A percentile compares a stretch with the other conserved stretches of the same genome.
Conservation (phyloP, 495 filamentous ascomycete species). For the Tuber microsphaerosporum region DNA sequence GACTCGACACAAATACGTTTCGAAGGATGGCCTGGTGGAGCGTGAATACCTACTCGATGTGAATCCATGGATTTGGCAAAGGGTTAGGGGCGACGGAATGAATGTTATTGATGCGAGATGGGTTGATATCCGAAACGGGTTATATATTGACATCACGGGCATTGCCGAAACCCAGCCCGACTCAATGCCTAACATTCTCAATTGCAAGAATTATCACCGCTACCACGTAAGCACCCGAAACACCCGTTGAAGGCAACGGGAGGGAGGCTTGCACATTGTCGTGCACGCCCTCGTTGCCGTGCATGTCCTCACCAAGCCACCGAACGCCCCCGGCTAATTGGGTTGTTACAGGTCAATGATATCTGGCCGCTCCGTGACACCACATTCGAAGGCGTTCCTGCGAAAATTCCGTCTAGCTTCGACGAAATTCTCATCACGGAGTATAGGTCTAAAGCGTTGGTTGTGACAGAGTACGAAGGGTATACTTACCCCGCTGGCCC, state of each 20-base stretch:
- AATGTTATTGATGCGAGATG: slow-evolving; percentile 84
- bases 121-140: slow-evolving; percentile 68
- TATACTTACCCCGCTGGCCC: slow-evolving; percentile 42
- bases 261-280: background rate
- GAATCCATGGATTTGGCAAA: slow-evolving; percentile 60
- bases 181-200: slow-evolving; percentile 57
- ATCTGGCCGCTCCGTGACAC: slow-evolving; percentile 74
- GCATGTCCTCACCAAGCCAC: slow-evolving; percentile 2
- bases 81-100: slow-evolving; percentile 56
- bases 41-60: slow-evolving; percentile 68
- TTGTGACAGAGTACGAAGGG: slow-evolving; percentile 57
- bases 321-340: slow-evolving; percentile 16
- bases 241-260: background rate
- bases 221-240: slow-evolving; percentile 49
- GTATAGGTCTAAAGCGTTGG: slow-evolving; percentile 62
- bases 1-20: slow-evolving; percentile 56
- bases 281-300: slow-evolving; percentile 1
- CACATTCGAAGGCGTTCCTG: slow-evolving; percentile 67
- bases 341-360: slow-evolving; percentile 49
- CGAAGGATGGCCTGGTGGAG: slow-evolving; percentile 39
- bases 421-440: slow-evolving; percentile 65
- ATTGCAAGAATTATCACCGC: slow-evolving; percentile 73
- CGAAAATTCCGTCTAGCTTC: slow-evolving; percentile 70
- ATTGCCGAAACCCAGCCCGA: slow-evolving; percentile 60
- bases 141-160: slow-evolving; percentile 86